These are phyloP conservation scores for Colletotrichum sojae DNA, from an alignment of 2,329 filamentous ascomycete species.

Conservation along the genomic window DNA sequence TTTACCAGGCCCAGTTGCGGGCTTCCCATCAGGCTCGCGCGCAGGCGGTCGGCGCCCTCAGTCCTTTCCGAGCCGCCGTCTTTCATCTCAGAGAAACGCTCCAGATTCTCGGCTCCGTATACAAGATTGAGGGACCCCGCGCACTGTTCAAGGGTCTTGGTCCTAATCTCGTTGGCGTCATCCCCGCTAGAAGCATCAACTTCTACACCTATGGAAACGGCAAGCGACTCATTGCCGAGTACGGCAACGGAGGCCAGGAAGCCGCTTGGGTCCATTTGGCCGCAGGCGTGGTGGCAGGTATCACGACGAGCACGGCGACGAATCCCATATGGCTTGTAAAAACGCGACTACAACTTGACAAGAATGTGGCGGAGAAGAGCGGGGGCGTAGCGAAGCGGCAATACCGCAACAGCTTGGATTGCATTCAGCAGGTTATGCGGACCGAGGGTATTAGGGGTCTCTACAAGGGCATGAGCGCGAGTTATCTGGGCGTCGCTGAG, in stretches of 20 bases:
- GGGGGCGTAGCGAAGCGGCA: constrained; percentile 70
- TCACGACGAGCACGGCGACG: constrained; percentile 90
- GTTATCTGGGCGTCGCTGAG: constrained; percentile 91
- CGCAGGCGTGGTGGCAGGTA: constrained; percentile 82
- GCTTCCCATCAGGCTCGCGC: constrained; percentile 74
- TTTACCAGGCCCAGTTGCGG: constrained; percentile 88
- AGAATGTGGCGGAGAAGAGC: constrained; percentile 77
- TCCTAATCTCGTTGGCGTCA: constrained; percentile 89
- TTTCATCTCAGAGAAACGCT: constrained; percentile 89
- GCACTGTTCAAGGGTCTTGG: constrained; percentile 95
- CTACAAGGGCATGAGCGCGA: constrained; percentile 92
- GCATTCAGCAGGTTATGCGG: constrained; percentile 83
- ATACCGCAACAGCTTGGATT: constrained; percentile 92
- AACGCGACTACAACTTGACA: constrained; percentile 92
- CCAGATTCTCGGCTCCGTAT: constrained; percentile 86
- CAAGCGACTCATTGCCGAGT: constrained; percentile 83
- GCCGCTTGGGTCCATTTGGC: constrained; percentile 83
- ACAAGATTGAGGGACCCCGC: constrained; percentile 84
- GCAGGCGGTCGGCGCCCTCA: constrained; percentile 66
- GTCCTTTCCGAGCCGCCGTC: constrained; percentile 74
- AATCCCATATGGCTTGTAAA: constrained; percentile 99
- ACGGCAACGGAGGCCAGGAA: constrained; percentile 79
- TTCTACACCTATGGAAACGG: constrained; percentile 96
- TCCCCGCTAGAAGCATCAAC: constrained; percentile 91
- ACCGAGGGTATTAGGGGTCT: constrained; percentile 86